Base-by-base conservation (phyloP, 768 basidiomycete species). In the Roridomyces roridus region DNA sequence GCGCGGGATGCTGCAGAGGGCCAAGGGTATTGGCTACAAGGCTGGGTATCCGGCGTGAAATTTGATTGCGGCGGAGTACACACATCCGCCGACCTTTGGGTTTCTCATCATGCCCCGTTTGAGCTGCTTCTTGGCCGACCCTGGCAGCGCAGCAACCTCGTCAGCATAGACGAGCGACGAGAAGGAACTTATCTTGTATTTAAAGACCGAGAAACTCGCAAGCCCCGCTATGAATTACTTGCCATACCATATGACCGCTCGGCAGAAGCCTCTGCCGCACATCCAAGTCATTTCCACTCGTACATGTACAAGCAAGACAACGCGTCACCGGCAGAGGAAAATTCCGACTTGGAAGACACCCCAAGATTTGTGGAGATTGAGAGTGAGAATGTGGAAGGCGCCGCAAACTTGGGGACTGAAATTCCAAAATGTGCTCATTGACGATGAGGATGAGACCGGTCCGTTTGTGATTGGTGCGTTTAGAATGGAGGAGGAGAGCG, bases 181-280 rank as follows among this genome's bases (percentile, higher is more conserved):
- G 66, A 70, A 29, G 63, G 70, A 7, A 71, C 66, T 5, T 68
- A 67, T 31, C 46, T 70, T 3, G 24, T 57, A 6, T 57, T 57
- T 18, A 57, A 57, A 21, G 55, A 57, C 39, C 24, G 28, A 9
- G 6, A 37, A 6, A 56, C 55, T 2, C 21, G 35, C 0, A 26
- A 40, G 39, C 51, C 46, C 3, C 44, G 52, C 11, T 54, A 48
- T 24, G 52, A 57, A 28, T 28, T 57, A 12, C 26, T 57, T 2
- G 56, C 49, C 1, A 34, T 57, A 1, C 56, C 56, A 1, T 37
- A 53, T n/a, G 51, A 46, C 4, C 24, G 26, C 0, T 8, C 21
- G 8, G 15, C 26, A 9, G 11, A 24, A 39, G 21, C 35, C 39
- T 21, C 35, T 21, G 1, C 29, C 1, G 18, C 25, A 8, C 18